These are phyloP conservation scores for Magnaporthiopsis rhizophila DNA, from an alignment of 2,329 filamentous ascomycete species.

Conservation along the genomic window DNA sequence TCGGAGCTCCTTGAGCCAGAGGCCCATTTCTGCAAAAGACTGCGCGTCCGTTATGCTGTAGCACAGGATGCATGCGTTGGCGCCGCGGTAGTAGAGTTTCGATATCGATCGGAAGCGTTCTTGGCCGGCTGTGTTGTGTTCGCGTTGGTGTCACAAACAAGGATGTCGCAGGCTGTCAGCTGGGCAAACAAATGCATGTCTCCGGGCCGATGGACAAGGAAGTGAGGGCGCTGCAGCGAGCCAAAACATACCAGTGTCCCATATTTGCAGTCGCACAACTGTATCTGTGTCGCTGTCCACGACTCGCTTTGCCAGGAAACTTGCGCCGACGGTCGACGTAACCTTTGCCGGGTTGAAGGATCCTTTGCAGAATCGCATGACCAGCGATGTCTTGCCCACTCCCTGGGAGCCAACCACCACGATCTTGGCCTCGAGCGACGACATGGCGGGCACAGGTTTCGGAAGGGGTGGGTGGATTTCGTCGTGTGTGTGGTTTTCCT, in stretches of 20 bases:
- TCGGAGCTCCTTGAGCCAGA: slow-evolving; percentile 80
- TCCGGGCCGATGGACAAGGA: not conserved
- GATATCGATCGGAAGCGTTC: slow-evolving; percentile 94
- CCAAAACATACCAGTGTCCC: slow-evolving; percentile 69
- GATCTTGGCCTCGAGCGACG: slow-evolving; percentile 72
- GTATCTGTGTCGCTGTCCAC: slow-evolving; percentile 80
- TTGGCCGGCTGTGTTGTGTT: slow-evolving; percentile 57
- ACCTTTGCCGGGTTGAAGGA: slow-evolving; percentile 57
- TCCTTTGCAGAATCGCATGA: slow-evolving; percentile 69
- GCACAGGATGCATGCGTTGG: slow-evolving; percentile 87
- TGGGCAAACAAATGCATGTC: not conserved
- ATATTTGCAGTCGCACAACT: slow-evolving; percentile 85
- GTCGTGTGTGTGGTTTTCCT: not conserved
- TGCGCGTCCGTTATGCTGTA: slow-evolving; percentile 85
- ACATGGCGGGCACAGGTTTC: slow-evolving; percentile 22
- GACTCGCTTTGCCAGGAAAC: slow-evolving; percentile 72
- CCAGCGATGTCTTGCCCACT: slow-evolving; percentile 72
- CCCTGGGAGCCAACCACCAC: slow-evolving; percentile 73
- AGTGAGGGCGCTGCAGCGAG: not conserved
- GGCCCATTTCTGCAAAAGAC: slow-evolving; percentile 86
- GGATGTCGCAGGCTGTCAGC: not conserved
- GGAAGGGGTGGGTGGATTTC: too few relatives aligned
- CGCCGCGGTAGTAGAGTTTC: slow-evolving; percentile 90
- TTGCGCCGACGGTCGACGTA: slow-evolving; percentile 69
- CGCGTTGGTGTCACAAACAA: not conserved